A percentile compares a stretch with the other conserved stretches of the same genome.
These are phyloP conservation scores for Phlebopus sp. DNA, from an alignment of 1,284 basidiomycete genomes.

Conservation along the genomic window DNA sequence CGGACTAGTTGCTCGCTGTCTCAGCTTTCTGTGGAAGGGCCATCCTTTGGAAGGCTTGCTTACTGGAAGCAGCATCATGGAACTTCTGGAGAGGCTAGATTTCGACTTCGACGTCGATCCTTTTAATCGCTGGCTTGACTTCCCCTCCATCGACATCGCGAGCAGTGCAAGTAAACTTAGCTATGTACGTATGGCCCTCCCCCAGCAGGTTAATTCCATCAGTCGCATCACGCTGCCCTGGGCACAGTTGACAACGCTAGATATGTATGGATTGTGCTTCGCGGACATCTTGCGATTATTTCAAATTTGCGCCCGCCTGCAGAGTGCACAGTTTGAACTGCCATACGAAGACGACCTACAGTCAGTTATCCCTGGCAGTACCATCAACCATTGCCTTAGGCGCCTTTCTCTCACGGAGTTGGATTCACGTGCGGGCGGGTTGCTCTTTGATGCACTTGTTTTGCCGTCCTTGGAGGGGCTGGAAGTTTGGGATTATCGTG, in stretches of 20 bases:
- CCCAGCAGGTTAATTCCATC: slow-evolving; percentile 21
- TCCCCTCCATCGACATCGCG: slow-evolving; percentile 16
- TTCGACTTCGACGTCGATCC: no score
- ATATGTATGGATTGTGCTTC: slow-evolving; percentile 23
- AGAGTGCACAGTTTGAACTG: slow-evolving; percentile 10
- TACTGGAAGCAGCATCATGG: not conserved
- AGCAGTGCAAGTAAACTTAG: slow-evolving; percentile 1
- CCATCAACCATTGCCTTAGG: slow-evolving; percentile 19
- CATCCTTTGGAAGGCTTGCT: slow-evolving; percentile 24
- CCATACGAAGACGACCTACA: no score
- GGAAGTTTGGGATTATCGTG: slow-evolving; percentile 32
- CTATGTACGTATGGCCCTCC: not conserved
- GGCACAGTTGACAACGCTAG: slow-evolving; percentile 23
- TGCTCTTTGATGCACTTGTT: slow-evolving; percentile 17
- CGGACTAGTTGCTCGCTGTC: slow-evolving; percentile 18
- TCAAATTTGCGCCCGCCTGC: slow-evolving; percentile 20
- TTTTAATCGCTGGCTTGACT: no score
- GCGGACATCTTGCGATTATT: slow-evolving; percentile 24
- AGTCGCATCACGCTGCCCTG: slow-evolving; percentile 26
- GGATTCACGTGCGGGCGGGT: slow-evolving; percentile 19
- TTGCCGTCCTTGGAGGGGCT: slow-evolving; percentile 32
- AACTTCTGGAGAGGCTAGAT: slow-evolving; percentile 9
- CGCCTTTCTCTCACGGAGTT: not conserved
- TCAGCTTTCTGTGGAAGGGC: slow-evolving; percentile 33
- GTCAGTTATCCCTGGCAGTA: slow-evolving; percentile 9